These are phyloP conservation scores for Naganishia sp. DNA, from an alignment of 1,284 basidiomycete species.

Conservation along the genomic window DNA sequence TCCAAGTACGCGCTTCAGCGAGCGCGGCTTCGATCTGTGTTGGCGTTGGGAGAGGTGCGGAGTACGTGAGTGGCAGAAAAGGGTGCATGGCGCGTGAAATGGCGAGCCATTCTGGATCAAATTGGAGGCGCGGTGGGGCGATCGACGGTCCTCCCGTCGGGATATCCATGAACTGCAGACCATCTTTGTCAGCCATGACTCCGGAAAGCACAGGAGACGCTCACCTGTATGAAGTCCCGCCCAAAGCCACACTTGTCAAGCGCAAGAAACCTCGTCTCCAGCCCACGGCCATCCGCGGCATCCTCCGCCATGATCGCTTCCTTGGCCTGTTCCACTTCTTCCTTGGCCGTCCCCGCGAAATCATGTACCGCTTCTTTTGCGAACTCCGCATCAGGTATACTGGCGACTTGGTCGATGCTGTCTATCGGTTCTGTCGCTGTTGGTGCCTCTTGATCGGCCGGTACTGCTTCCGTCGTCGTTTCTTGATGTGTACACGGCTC, in stretches of 20 bases:
- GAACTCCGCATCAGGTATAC: conserved; percentile 30
- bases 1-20: conserved; percentile 10
- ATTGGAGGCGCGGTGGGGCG: conserved; percentile 59
- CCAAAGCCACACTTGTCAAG: conserved; percentile 87
- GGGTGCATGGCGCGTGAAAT: conserved; percentile 84
- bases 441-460: neutral
- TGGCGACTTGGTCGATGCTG: conserved; percentile 44
- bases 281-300: neutral
- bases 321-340: conserved; percentile 19
- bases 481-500: neutral
- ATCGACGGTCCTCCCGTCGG: conserved; percentile 40
- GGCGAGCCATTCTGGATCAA: conserved; percentile 90
- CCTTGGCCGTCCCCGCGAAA: conserved; percentile 16
- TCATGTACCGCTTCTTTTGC: conserved; percentile 37
- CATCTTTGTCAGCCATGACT: neutral
- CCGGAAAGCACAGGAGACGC: conserved; percentile 30
- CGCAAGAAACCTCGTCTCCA: conserved; percentile 77
- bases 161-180: conserved; percentile 69
- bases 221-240: conserved; percentile 81
- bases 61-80: conserved; percentile 65
- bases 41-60: conserved; percentile 63
- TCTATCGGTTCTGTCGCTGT: conserved; percentile 35
- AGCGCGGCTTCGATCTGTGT: conserved; percentile 59
- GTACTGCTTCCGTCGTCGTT: neutral
- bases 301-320: conserved; percentile 38